Percentiles rank a stretch among this genome's conserved stretches.
These are phyloP conservation scores for Conoideocrella luteorostrata DNA, from an alignment of 2,329 filamentous ascomycete genomes.

Conservation along the genomic window DNA sequence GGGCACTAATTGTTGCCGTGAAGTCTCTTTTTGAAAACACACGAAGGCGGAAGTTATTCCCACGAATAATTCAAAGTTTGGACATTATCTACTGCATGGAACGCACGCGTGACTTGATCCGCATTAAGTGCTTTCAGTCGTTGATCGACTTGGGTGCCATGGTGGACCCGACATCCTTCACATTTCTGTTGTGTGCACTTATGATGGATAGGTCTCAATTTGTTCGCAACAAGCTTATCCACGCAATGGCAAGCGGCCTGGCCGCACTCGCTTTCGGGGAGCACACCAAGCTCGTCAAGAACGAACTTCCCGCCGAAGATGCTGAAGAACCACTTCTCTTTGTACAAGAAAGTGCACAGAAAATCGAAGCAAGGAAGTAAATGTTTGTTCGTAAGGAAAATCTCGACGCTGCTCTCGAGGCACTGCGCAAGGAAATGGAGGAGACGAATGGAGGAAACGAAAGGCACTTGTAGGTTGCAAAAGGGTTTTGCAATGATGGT, in stretches of 20 bases:
- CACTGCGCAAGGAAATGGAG: conserved; percentile 37
- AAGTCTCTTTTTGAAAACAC: no score
- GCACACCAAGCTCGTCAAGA: conserved; percentile 38
- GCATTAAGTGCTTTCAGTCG: conserved; percentile 60
- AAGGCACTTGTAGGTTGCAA: no score
- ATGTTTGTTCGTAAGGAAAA: conserved; percentile 62
- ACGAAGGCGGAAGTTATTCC: conserved; percentile 60
- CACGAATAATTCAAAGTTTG: conserved; percentile 47
- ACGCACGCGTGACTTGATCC: conserved; percentile 56
- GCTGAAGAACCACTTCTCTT: conserved; percentile 31
- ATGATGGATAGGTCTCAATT: conserved; percentile 59
- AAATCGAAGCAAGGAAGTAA: conserved; percentile 53
- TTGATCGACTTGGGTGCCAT: conserved; percentile 58
- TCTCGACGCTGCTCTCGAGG: conserved; percentile 46
- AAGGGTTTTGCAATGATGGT: no score
- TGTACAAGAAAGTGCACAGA: conserved; percentile 35
- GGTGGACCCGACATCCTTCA: conserved; percentile 47
- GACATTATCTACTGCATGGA: conserved; percentile 59
- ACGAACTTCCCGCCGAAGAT: conserved; percentile 29
- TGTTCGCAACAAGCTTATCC: conserved; percentile 54
- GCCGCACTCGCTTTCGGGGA: conserved; percentile 61
- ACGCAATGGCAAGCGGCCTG: conserved; percentile 52
- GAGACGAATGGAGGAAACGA: conserved; percentile 33
- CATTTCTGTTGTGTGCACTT: conserved; percentile 51
- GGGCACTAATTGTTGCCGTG: no score